Percentiles rank a stretch among this genome's conserved stretches.
Evolutionary conservation across 2,329 filamentous ascomycete species (phyloP).

Genomic region (Orbilia brochopaga): DNA sequence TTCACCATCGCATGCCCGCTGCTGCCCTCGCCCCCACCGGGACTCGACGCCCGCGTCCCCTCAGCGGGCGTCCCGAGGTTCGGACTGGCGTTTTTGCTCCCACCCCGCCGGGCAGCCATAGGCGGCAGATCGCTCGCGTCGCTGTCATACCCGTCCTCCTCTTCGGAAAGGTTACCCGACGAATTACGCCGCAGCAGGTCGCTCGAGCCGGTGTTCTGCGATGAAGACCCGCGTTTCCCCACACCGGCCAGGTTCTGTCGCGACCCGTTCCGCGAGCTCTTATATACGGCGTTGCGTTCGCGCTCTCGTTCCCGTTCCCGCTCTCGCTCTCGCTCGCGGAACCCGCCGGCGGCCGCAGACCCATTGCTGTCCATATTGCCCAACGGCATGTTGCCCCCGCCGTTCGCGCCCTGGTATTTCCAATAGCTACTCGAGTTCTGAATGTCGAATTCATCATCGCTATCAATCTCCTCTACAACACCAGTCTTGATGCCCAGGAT

Average conservation of each 20-base stretch:
- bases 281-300: constrained; percentile 16
- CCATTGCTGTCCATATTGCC: constrained; percentile 13
- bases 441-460: constrained; percentile 98
- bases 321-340: constrained; percentile 22
- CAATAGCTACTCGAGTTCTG: constrained; percentile 62
- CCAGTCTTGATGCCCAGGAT: constrained; percentile 96
- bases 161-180: not conserved
- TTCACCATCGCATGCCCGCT: constrained; percentile 47
- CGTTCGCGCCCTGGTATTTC: constrained; percentile 24
- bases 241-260: constrained; percentile 20
- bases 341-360: not conserved
- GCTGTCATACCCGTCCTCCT: constrained; percentile 59
- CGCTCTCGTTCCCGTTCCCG: constrained; percentile 19
- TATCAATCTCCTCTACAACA: constrained; percentile 95
- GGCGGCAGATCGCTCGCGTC: constrained; percentile 65
- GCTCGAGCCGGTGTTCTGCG: constrained; percentile 29
- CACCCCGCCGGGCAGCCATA: constrained; percentile 50
- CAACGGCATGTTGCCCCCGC: constrained; percentile 25
- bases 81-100: constrained; percentile 28
- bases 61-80: constrained; percentile 44
- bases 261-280: constrained; percentile 13
- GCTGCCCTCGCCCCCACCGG: constrained; percentile 58
- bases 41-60: constrained; percentile 55
- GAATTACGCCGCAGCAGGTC: constrained; percentile 22
- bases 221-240: constrained; percentile 3